These are phyloP conservation scores for Solanum medicagineum DNA, from an alignment of 257 asterid species.

Conservation along the genomic window DNA sequence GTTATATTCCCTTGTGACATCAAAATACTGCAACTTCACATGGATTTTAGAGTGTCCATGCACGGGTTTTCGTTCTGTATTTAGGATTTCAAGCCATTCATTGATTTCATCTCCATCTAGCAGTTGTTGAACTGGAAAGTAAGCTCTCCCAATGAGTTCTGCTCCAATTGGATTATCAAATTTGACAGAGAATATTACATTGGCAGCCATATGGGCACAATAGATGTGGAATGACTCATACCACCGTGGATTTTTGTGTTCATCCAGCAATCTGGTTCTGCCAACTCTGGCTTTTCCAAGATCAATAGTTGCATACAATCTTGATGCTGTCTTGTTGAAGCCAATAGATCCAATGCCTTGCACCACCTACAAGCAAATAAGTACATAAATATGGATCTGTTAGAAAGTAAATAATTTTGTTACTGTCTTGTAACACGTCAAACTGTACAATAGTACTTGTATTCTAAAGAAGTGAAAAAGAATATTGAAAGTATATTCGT, in stretches of 20 bases:
- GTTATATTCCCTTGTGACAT: conserved; percentile 7
- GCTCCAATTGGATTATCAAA: conserved; percentile 20
- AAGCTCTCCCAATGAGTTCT: conserved; percentile 28
- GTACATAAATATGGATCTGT: neutral
- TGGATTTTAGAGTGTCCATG: conserved; percentile 23
- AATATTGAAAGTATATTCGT: neutral
- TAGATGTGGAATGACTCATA: conserved; percentile 29
- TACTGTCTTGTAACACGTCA: neutral
- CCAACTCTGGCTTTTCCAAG: conserved; percentile 49
- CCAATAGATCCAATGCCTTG: conserved; percentile 40
- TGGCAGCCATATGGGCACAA: conserved; percentile 23
- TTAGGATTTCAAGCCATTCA: conserved; percentile 23
- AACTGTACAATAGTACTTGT: neutral
- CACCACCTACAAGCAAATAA: conserved; percentile 13
- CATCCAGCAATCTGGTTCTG: conserved; percentile 19
- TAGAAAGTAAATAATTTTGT: neutral
- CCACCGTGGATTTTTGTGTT: conserved; percentile 20
- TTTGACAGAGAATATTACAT: conserved; percentile 19
- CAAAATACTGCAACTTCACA: conserved; percentile 16
- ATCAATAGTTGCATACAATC: conserved; percentile 52
- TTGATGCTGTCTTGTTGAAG: conserved; percentile 18
- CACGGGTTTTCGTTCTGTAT: conserved; percentile 9
- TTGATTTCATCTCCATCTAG: conserved; percentile 12
- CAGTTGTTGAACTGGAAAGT: conserved; percentile 16
- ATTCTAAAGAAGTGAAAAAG: neutral